These are phyloP conservation scores for Prunus mongolica DNA, from an alignment of 306 rosid genomes.

Conservation along the genomic window DNA sequence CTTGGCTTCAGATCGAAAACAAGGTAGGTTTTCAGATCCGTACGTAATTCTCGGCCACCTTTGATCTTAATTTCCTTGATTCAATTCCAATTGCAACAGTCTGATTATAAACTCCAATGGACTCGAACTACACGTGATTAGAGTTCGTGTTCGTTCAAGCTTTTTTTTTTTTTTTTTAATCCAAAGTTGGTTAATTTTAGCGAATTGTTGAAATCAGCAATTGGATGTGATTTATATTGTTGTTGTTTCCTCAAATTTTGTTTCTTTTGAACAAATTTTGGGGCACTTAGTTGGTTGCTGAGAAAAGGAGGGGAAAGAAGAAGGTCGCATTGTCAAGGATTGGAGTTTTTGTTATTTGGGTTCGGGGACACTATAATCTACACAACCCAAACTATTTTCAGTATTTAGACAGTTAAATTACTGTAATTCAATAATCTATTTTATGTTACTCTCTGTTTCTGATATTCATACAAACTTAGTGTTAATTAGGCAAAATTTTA, in stretches of 20 bases:
- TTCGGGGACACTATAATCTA: background rate
- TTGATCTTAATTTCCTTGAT: background rate
- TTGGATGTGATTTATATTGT: background rate
- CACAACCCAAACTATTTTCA: conserved; percentile 13
- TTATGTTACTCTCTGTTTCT: background rate
- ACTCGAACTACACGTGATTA: background rate
- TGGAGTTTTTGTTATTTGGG: background rate
- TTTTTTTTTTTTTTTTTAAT: conserved; percentile 2
- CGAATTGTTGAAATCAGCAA: background rate
- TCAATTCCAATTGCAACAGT: background rate
- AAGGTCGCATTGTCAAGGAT: background rate
- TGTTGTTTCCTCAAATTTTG: background rate
- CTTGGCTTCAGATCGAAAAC: conserved; percentile 51
- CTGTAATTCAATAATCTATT: background rate
- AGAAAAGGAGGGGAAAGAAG: conserved; percentile 5
- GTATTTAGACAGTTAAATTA: conserved; percentile 22
- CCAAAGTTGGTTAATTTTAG: background rate
- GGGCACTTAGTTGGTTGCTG: conserved; percentile 18
- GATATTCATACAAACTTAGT: too few relatives aligned
- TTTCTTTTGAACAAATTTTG: background rate
- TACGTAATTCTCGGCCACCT: conserved; percentile 5
- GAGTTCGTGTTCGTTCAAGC: conserved; percentile 16
- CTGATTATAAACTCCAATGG: background rate
- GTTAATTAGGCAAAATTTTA: background rate
- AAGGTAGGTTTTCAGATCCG: conserved; percentile 43